Conservation (phyloP, 352 stramenopile species). For the Globisporangium nodosum region DNA sequence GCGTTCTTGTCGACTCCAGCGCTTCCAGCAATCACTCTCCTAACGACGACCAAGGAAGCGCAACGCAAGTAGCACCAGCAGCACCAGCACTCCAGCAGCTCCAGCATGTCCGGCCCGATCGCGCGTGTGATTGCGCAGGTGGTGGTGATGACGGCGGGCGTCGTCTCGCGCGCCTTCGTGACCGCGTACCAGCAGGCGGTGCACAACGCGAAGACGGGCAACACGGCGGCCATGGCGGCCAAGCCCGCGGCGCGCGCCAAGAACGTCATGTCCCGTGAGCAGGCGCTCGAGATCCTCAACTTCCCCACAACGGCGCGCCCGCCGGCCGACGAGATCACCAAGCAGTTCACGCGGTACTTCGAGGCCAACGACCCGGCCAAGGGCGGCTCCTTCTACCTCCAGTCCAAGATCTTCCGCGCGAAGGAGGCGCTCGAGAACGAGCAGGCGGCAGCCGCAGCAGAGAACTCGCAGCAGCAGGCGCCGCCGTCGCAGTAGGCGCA, state of each 20-base stretch:
- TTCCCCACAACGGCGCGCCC: constrained; percentile 48
- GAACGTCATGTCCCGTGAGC: constrained; percentile 68
- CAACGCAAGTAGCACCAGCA: constrained; percentile 10
- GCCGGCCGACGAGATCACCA: constrained; percentile 57
- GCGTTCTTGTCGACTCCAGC: not conserved
- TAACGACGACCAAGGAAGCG: constrained; percentile 8
- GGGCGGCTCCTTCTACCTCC: constrained; percentile 90
- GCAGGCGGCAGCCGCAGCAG: constrained; percentile 13
- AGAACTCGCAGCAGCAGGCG: constrained; percentile 23
- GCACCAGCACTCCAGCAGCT: constrained; percentile 3
- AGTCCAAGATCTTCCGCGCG: constrained; percentile 90
- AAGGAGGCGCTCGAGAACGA: constrained; percentile 78
- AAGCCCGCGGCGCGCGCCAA: constrained; percentile 59
- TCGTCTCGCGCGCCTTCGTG: constrained; percentile 85
- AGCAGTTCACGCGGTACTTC: constrained; percentile 86
- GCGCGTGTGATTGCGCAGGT: constrained; percentile 81
- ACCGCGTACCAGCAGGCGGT: constrained; percentile 86
- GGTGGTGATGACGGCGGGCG: constrained; percentile 73
- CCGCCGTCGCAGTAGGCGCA: constrained; percentile 4
- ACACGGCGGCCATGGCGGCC: constrained; percentile 57
- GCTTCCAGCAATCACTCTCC: constrained; percentile 5
- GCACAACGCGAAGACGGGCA: constrained; percentile 78
- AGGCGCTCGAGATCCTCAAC: constrained; percentile 84
- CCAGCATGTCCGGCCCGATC: constrained; percentile 71
- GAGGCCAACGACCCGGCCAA: constrained; percentile 88